These are phyloP conservation scores for Carex parvula DNA, from an alignment of 176 grass and related monocot species.

Conservation along the genomic window DNA sequence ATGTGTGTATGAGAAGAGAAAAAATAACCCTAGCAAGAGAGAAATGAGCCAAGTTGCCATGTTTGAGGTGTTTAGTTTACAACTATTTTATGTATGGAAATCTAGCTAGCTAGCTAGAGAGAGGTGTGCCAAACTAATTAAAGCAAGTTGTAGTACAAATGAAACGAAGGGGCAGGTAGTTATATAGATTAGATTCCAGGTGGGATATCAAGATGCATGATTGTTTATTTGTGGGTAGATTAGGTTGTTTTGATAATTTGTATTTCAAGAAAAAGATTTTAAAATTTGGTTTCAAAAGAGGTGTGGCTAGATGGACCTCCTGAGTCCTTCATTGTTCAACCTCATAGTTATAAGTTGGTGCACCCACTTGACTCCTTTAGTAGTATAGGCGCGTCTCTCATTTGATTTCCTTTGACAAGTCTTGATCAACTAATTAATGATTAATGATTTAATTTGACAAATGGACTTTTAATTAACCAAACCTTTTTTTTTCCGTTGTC, in stretches of 20 bases:
- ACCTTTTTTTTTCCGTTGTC: too few relatives aligned
- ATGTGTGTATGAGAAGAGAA: conserved; percentile 14
- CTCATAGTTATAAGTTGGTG: conserved; percentile 8
- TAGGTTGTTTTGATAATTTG: conserved; percentile 29
- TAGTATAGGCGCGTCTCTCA: not conserved
- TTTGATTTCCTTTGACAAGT: conserved; percentile 5
- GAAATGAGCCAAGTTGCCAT: conserved; percentile 23
- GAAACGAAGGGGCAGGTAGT: not conserved
- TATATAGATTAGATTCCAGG: not conserved
- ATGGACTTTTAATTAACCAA: not conserved
- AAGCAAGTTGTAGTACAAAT: conserved; percentile 9
- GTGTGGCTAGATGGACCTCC: not conserved
- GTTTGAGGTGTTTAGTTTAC: not conserved
- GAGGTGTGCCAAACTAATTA: not conserved
- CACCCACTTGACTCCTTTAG: conserved; percentile 27
- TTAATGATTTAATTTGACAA: not conserved
- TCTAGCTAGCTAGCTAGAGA: conserved; percentile 1
- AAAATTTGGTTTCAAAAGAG: conserved; percentile 6
- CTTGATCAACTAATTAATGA: not conserved
- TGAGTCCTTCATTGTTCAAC: conserved; percentile 16
- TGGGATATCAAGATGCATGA: conserved; percentile 9
- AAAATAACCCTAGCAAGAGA: not conserved
- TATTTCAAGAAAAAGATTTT: not conserved
- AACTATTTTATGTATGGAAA: not conserved
- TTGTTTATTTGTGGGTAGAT: conserved; percentile 33